A percentile compares a stretch with the other conserved stretches of the same genome.
These are phyloP conservation scores for Chalaropsis ovoidea DNA, from an alignment of 2,329 filamentous ascomycete genomes.

Conservation along the genomic window DNA sequence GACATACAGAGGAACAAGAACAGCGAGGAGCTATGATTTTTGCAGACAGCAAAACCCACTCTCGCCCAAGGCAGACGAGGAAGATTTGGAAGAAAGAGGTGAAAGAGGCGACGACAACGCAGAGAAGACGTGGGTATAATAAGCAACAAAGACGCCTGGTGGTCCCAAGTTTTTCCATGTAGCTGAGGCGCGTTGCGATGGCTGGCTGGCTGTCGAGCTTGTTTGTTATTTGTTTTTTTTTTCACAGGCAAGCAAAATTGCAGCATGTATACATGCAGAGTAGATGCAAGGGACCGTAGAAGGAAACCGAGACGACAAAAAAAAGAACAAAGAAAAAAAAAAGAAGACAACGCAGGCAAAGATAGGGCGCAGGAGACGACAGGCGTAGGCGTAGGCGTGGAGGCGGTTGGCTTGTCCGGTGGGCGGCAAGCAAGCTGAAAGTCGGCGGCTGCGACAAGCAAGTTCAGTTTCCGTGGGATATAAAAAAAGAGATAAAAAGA, in stretches of 20 bases:
- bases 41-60: background rate
- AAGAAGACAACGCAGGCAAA: background rate
- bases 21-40: background rate
- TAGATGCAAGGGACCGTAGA: background rate
- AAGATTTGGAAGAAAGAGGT: background rate
- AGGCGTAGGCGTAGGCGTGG: background rate
- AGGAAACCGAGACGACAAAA: background rate
- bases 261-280: slow-evolving; percentile 5
- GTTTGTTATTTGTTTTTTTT: slow-evolving; percentile 16
- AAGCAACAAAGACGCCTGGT: background rate
- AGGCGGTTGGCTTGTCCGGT: background rate
- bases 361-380: background rate
- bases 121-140: slow-evolving; percentile 4
- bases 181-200: slow-evolving; percentile 5
- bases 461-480: background rate
- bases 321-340: background rate
- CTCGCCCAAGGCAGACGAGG: background rate
- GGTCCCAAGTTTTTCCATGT: slow-evolving; percentile 12
- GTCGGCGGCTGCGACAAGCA: background rate
- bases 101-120: background rate
- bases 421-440: slow-evolving; percentile 1
- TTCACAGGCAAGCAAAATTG: slow-evolving; percentile 2
- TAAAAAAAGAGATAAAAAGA: background rate
- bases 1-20: slow-evolving; percentile 4
- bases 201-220: background rate